These are phyloP conservation scores for Hirschfeldia incana DNA, from an alignment of 345 rosid genomes.

Conservation along the genomic window DNA sequence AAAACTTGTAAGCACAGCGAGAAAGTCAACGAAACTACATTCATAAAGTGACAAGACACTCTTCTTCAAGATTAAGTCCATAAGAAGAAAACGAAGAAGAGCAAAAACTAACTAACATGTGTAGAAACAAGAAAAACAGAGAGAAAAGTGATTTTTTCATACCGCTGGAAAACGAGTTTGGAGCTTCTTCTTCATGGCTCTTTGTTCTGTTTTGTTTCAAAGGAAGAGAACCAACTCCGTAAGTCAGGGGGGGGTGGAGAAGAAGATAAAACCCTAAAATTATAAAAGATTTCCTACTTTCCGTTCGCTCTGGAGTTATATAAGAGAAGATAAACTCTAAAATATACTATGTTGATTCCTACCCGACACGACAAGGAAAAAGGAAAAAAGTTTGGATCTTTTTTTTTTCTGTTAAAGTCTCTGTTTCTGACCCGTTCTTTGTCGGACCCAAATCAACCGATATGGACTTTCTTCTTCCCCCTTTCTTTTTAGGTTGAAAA, in stretches of 20 bases:
- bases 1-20: not conserved
- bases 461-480: conserved; percentile 19
- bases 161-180: conserved; percentile 46
- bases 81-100: not conserved
- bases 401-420: conserved; percentile 9
- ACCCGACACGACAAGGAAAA: conserved; percentile 20
- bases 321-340: conserved; percentile 20
- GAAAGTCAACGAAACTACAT: not conserved
- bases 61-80: not conserved
- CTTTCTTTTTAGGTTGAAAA: not conserved
- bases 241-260: conserved; percentile 3
- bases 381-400: not conserved
- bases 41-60: not conserved
- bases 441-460: conserved; percentile 38
- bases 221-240: not conserved
- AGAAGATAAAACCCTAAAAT: conserved; percentile 37
- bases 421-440: conserved; percentile 36
- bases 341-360: conserved; percentile 23
- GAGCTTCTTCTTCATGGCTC: conserved; percentile 41
- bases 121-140: not conserved
- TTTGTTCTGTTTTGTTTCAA: not conserved
- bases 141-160: not conserved
- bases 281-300: not conserved
- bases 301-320: conserved; percentile 4
- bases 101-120: not conserved